Base-by-base conservation (phyloP, 2,329 filamentous ascomycete species). In the Pseudocercospora vitis region DNA sequence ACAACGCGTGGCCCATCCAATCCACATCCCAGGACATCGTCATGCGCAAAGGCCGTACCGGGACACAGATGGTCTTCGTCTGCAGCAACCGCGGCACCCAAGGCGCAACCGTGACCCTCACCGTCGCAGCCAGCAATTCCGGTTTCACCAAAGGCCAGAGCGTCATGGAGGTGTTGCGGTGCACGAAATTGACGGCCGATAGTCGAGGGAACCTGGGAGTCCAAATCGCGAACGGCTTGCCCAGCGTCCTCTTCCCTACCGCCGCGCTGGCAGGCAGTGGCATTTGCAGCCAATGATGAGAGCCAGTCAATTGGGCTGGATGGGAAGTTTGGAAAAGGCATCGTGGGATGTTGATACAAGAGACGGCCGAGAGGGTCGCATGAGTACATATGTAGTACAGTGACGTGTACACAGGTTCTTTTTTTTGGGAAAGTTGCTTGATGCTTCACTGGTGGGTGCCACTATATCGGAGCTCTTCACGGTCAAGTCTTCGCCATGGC, bases 151-250 rank as follows among this genome's bases (percentile, higher is more conserved):
- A 53, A 11, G 52, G 56, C 1, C 52, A 63, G 48, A 35, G 53
- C 4, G 42, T 68, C 8, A 62, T 53, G 9, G 78, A 81, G 50
- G 65, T 78, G 7, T 56, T 78, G 50, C 68, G 66, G 32, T 83
- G 81, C 64, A 71, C 67, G 0, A 57, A 68, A 0, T 66, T 71
- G 4, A 76, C 72, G 1, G 71, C 77, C 0, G 74, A 75, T 56
- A 65, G 66, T 2, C 71, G 61, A 26, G 79, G 78, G 0, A 70
- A 70, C 39, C 57, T 82, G n/a, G 58, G 50, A 4, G 49, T 61
- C 5, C 49, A 44, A 14, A 42, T 61, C 21, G n/a, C 44, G 26
- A 33, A 29, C 18, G 60, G 60, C 0, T 11, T 33, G 31, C 58
- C 58, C 8, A 33, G 35, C 32, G 54, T 63, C 2, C 44, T 63